Conservation (phyloP, 192 early-diverging fungal species). For the Coemansia sp. region DNA sequence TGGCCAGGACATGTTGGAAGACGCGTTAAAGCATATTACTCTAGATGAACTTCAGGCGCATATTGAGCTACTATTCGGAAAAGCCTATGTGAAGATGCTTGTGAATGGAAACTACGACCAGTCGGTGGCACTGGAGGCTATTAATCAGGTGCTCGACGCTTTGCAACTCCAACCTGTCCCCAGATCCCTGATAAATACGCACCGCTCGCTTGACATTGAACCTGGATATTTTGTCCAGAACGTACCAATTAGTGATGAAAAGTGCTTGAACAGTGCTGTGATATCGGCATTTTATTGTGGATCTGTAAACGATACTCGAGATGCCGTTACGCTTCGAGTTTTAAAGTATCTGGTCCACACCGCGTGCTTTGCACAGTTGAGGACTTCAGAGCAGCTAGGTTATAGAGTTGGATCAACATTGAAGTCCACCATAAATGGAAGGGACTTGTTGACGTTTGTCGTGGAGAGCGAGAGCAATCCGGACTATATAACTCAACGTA, state of each 20-base stretch:
- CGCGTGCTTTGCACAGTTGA: constrained; percentile 84
- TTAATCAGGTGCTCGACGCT: constrained; percentile 51
- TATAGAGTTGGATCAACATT: constrained; percentile 35
- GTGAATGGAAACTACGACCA: constrained; percentile 77
- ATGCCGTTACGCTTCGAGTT: constrained; percentile 60
- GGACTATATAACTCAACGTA: constrained; percentile 69
- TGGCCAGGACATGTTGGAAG: constrained; percentile 66
- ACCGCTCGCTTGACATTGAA: constrained; percentile 12
- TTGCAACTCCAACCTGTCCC: constrained; percentile 60
- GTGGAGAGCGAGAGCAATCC: constrained; percentile 84
- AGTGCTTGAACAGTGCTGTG: constrained; percentile 81
- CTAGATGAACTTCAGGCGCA: constrained; percentile 67
- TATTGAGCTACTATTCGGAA: constrained; percentile 62
- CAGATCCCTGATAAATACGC: neutral
- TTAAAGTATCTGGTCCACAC: constrained; percentile 73
- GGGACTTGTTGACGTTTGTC: constrained; percentile 57
- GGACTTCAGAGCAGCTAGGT: constrained; percentile 85
- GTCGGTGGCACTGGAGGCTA: constrained; percentile 61
- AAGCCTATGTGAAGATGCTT: constrained; percentile 73
- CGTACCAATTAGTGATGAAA: constrained; percentile 52
- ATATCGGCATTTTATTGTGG: constrained; percentile 78
- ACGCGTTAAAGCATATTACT: constrained; percentile 69
- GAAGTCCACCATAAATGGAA: neutral
- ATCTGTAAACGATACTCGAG: constrained; percentile 54
- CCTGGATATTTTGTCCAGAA: constrained; percentile 24